Conservation (phyloP, 768 basidiomycete species). For the Ramaria rubella region DNA sequence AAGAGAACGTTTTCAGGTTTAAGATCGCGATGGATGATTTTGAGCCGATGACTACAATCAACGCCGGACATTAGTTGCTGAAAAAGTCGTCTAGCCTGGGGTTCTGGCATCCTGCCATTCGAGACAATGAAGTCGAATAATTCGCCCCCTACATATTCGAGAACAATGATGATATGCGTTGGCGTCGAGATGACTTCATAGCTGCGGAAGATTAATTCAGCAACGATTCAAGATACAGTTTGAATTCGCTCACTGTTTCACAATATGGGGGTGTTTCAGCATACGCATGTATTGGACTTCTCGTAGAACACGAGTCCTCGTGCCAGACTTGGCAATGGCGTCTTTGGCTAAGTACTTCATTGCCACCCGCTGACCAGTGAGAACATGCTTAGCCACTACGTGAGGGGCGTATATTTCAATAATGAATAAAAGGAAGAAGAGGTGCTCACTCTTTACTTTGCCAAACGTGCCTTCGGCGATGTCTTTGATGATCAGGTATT, state of each 20-base stretch:
- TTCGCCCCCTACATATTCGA: constrained; percentile 94
- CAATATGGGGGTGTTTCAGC: constrained; percentile 92
- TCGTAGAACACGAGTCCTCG: constrained; percentile 84
- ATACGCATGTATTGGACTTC: constrained; percentile 97
- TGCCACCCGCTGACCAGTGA: constrained; percentile 93
- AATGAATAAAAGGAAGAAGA: neutral
- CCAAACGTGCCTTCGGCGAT: constrained; percentile 98
- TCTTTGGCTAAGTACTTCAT: constrained; percentile 98
- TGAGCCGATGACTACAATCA: constrained; percentile 92
- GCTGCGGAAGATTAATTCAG: constrained; percentile 29
- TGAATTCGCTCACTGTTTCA: constrained; percentile 70
- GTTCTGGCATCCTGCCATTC: constrained; percentile 87
- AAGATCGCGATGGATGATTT: constrained; percentile 96
- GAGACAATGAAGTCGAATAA: constrained; percentile 97
- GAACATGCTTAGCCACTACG: constrained; percentile 85
- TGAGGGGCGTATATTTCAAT: too few species aligned
- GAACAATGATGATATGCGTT: constrained; percentile 95
- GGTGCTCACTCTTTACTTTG: constrained; percentile 90
- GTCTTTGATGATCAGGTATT: constrained; percentile 82
- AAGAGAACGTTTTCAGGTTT: constrained; percentile 95
- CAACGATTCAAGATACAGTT: neutral
- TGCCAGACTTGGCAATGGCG: constrained; percentile 85
- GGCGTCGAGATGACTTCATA: constrained; percentile 90
- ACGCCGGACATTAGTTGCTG: constrained; percentile 98
- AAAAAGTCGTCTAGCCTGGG: constrained; percentile 87